Evolutionary conservation across 1,284 basidiomycete species (phyloP), one percentile per base, ranked within the genome.

Genomic region (Sparassis latifolia): DNA sequence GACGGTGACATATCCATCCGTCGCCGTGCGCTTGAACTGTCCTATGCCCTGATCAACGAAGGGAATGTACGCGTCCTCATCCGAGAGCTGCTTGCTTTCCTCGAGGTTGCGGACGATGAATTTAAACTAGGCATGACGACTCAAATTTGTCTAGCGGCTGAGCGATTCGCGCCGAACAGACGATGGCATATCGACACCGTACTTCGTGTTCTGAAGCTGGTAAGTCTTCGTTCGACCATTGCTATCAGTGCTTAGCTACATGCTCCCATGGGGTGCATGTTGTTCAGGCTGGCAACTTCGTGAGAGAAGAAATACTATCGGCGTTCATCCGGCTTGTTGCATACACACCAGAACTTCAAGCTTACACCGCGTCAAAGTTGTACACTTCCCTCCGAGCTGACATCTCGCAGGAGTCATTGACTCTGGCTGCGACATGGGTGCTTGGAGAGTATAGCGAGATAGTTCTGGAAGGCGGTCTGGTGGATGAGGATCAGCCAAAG

Each of bases 121-220:
- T 99, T 99, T 78, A 99, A 99, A 73, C 79, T 93, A 3, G 89
- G 92, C 1, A 89, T 99, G 83, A 99, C 97, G 0, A 97, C 96
- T 0, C 96, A 99, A 68, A 96, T 99, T 54, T 93, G 89, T 58
- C 75, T 98, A 28, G 96, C 95, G 2, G 97, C 97, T 0, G 97
- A 99, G 69, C 79, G 93, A 45, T 99, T 92, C 65, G 96, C 97
- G 2, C 97, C 97, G 0, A 98, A 97, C 70, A 95, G 94, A 71
- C 78, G 97, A 58, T 99, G 97, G 97, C 97, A 99, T 66, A 98
- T 99, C 55, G 97, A 99, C 68, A 98, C 97, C 0, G 90, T 97
- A 6, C 73, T 99, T 49, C 81, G 97, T 28, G 92, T 96, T 1
- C 72, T 99, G 56, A 96, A 93, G 68, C 72, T 98, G 61, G 93